A percentile compares a stretch with the other conserved stretches of the same genome.
Evolutionary conservation across 2,329 filamentous ascomycete species (phyloP).

Genomic region (Lachnellula arida): DNA sequence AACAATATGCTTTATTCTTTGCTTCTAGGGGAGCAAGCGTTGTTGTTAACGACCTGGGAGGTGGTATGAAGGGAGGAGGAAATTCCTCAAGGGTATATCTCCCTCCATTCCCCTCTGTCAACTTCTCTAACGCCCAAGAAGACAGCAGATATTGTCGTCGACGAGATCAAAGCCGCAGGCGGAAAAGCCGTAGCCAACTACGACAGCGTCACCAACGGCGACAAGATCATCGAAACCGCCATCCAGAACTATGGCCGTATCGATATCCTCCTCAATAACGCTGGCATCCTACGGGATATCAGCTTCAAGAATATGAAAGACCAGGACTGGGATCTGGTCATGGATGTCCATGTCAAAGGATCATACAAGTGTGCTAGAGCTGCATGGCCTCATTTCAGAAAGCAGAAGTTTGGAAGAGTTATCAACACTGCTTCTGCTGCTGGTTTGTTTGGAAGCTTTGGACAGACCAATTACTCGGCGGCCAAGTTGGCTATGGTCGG

Average conservation of each 20-base stretch:
- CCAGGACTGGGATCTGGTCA: conserved; percentile 92
- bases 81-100: conserved; percentile 69
- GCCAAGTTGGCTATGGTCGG: conserved; percentile 94
- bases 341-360: conserved; percentile 86
- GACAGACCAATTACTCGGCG: conserved; percentile 94
- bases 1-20: conserved; percentile 84
- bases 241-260: conserved; percentile 79
- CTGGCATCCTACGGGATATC: conserved; percentile 84
- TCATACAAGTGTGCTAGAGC: conserved; percentile 93
- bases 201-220: conserved; percentile 88
- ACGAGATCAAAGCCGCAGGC: conserved; percentile 79
- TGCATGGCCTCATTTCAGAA: conserved; percentile 95
- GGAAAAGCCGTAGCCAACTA: conserved; percentile 98
- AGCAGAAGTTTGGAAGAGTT: conserved; percentile 95
- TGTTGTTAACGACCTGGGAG: conserved; percentile 94
- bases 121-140: conserved; percentile 33
- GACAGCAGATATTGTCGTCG: conserved; percentile 78
- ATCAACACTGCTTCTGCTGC: conserved; percentile 98
- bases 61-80: conserved; percentile 89
- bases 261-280: conserved; percentile 96
- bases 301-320: conserved; percentile 99
- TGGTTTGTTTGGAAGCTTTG: conserved; percentile 92
- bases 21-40: conserved; percentile 85
- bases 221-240: conserved; percentile 88
- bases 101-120: background rate